Evolutionary conservation across 1,139 yeast species (phyloP).

Genomic region (Scheffersomyces segobiensis): DNA sequence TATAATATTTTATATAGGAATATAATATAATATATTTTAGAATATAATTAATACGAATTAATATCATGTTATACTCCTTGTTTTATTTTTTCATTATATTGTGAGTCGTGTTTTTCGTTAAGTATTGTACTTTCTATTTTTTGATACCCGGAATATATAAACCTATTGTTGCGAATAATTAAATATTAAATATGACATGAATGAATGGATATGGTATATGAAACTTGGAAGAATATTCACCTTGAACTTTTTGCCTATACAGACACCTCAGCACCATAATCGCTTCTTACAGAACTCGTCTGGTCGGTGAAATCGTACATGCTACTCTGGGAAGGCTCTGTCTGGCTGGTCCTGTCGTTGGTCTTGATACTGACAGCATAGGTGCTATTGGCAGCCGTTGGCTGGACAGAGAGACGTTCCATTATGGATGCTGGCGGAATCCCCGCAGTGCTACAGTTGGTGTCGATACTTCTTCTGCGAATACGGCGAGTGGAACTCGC

Average conservation of each 20-base stretch:
- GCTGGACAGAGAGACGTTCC: conserved; percentile 47
- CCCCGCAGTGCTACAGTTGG: conserved; percentile 60
- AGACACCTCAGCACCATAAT: conserved; percentile 1
- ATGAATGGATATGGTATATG: too few species aligned
- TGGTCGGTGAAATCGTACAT: conserved; percentile 20
- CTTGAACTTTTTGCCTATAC: neutral
- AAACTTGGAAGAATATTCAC: too few species aligned
- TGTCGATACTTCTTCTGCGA: conserved; percentile 54
- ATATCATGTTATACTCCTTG: too few species aligned
- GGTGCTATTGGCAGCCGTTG: conserved; percentile 29
- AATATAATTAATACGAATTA: too few species aligned
- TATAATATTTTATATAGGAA: too few species aligned
- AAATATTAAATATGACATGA: too few species aligned
- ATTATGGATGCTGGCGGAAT: conserved; percentile 66
- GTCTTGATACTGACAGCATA: conserved; percentile 27
- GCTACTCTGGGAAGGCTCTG: conserved; percentile 14
- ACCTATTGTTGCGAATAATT: too few species aligned
- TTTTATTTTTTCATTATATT: too few species aligned
- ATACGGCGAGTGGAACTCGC: conserved; percentile 53
- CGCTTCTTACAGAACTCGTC: conserved; percentile 14
- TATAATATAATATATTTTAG: too few species aligned
- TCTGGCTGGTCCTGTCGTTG: conserved; percentile 22
- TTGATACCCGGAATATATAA: too few species aligned
- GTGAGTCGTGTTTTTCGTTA: too few species aligned
- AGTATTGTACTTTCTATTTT: too few species aligned